Conservation (phyloP, 2,329 filamentous ascomycete species). For the Aureobasidium namibiae region DNA sequence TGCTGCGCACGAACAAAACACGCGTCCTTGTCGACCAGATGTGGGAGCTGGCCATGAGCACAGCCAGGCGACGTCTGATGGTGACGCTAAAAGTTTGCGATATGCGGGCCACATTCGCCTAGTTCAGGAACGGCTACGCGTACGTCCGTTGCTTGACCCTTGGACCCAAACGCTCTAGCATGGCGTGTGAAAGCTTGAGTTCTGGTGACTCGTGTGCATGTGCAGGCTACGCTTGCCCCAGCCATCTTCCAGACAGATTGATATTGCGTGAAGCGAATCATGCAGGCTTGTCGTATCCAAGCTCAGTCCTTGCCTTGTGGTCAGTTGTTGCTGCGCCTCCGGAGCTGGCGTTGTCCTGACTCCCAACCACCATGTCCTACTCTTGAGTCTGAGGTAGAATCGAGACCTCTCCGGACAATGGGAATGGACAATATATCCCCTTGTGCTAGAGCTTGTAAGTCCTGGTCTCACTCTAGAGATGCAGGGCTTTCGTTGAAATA, state of each 20-base stretch:
- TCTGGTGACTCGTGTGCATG: background rate
- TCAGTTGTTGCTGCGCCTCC: background rate
- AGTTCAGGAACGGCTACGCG: conserved; percentile 8
- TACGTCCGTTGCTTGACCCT: background rate
- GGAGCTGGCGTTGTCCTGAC: background rate
- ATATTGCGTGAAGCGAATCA: background rate
- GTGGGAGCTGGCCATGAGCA: background rate
- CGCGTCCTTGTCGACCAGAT: background rate
- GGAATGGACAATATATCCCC: no score
- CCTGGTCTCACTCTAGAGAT: no score
- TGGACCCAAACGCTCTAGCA: background rate
- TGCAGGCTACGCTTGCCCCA: background rate
- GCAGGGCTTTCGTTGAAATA: no score
- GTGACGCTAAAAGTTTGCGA: conserved; percentile 5
- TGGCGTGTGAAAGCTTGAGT: background rate
- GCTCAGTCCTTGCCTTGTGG: background rate
- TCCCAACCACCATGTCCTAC: background rate
- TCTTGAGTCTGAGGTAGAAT: no score
- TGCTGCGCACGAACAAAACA: background rate
- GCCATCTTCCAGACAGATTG: background rate
- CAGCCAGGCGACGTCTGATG: conserved; percentile 1
- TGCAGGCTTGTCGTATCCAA: background rate
- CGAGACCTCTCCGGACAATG: no score
- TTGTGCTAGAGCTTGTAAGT: no score
- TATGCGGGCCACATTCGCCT: background rate